phyloP scores from a whole-genome alignment of 2,329 filamentous ascomycete species.

The Penicillium polonicum region DNA sequence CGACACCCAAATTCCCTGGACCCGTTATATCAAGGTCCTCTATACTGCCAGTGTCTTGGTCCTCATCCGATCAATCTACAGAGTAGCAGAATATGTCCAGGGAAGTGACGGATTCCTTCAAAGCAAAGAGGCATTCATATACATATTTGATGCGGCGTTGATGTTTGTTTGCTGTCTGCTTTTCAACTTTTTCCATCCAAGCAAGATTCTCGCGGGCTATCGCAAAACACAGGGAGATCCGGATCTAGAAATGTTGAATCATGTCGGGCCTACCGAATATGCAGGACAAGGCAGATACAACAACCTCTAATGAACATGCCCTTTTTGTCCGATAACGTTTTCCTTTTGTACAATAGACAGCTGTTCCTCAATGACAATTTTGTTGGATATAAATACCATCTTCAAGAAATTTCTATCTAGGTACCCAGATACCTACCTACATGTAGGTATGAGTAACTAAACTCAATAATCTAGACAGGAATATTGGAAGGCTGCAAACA shows the following conservation, averaged over 20 bases:
- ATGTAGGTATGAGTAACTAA: too few relatives aligned
- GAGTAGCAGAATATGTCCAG: constrained; percentile 19
- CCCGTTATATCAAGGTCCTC: constrained; percentile 16
- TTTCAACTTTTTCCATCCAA: constrained; percentile 16
- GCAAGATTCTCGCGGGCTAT: constrained; percentile 7
- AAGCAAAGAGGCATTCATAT: constrained; percentile 17
- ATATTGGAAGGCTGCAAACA: not conserved
- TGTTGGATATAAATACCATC: not conserved
- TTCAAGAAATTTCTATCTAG: not conserved
- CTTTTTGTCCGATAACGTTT: not conserved
- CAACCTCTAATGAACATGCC: not conserved
- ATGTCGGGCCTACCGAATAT: not conserved
- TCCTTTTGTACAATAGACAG: not conserved
- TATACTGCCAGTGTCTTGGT: constrained; percentile 15
- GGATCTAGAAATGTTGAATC: constrained; percentile 16
- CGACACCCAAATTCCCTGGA: constrained; percentile 8
- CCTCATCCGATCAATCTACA: constrained; percentile 19
- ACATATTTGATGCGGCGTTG: constrained; percentile 17
- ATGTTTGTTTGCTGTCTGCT: constrained; percentile 18
- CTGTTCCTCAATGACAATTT: not conserved
- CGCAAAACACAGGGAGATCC: not conserved
- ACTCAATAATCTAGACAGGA: too few relatives aligned
- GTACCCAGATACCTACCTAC: too few relatives aligned
- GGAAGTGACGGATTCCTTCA: constrained; percentile 15
- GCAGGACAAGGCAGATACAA: not conserved